Base-by-base conservation (phyloP, 768 basidiomycete genomes). In the Boletus rufocinnamomeus region DNA sequence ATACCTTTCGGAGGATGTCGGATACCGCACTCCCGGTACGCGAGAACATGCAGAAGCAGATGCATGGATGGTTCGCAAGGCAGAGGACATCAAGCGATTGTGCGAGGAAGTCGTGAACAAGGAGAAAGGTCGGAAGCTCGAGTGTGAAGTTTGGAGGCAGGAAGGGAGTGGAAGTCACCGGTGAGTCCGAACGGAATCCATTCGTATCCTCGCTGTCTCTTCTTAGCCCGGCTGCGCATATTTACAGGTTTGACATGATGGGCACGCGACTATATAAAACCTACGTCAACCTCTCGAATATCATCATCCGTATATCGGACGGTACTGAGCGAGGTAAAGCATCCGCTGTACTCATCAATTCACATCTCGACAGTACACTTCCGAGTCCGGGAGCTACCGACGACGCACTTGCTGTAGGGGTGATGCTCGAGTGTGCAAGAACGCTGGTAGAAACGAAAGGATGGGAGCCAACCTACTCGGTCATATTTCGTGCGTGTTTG, bases 111-210 rank as follows among this genome's bases (percentile, higher is more conserved):
- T 84, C 30, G 79, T 82, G 8, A 68, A 69, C 34, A 71, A 68
- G 73, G 78, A 59, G 58, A 66, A 60, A 0, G 75, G 64, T 5
- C 76, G 86, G 48, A 86, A 86, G 46, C 75, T 96, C n/a, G 80
- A 95, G 68, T 95, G 96, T 66, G 93, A 97, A 67, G 85, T 95
- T 0, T 96, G 92, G 90, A 79, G 88, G 56, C 95, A 97, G 73
- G 81, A 88, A 64, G 94, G 95, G 2, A 91, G 86, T 61, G 94
- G 95, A 5, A 87, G 83, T 63, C 94, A 96, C 76, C 78, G 91
- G 93, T 94, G 63, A 66, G 87, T 76, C 41, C 58, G 23, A 28
- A 40, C 46, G 28, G 2, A 17, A 34, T 40, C 2, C 6, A 6
- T 25, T 14, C 25, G 16, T 4, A 25, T 58, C 17, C 17, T 27